Conservation (phyloP, 306 rosid species). For the Styphnolobium japonicum region DNA sequence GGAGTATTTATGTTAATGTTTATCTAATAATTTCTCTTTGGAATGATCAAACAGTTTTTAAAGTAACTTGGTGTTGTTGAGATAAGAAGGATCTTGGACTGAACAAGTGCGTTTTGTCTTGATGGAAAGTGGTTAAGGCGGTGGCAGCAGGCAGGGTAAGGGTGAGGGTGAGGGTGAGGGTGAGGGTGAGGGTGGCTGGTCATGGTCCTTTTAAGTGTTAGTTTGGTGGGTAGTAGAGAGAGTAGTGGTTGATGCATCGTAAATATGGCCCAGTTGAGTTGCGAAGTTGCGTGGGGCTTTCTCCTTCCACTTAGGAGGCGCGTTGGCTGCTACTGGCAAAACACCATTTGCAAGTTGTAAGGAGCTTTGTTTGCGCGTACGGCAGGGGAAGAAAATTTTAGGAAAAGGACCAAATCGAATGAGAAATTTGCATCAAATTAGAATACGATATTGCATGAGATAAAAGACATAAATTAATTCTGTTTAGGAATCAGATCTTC, state of each 20-base stretch:
- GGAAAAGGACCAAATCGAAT: background rate
- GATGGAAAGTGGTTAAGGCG: conserved; percentile 24
- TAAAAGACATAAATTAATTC: too few relatives aligned
- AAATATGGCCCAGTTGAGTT: background rate
- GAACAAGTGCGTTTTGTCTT: too few relatives aligned
- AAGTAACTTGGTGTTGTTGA: too few relatives aligned
- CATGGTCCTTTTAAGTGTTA: conserved; percentile 12
- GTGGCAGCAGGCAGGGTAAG: background rate
- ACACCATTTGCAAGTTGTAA: conserved; percentile 10
- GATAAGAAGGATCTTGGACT: too few relatives aligned
- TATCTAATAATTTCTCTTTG: too few relatives aligned
- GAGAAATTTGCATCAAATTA: background rate
- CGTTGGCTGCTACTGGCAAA: conserved; percentile 10
- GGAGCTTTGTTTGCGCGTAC: background rate
- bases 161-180: too few relatives aligned
- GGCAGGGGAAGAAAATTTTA: background rate
- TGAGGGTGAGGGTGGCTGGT: too few relatives aligned
- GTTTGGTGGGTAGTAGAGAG: too few relatives aligned
- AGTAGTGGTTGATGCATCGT: conserved; percentile 5
- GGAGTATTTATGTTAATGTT: too few relatives aligned
- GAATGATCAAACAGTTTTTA: too few relatives aligned
- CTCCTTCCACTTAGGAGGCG: background rate
- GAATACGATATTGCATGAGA: too few relatives aligned
- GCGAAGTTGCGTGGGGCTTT: conserved; percentile 42
- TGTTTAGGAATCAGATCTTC: too few relatives aligned